A percentile compares a stretch with the other conserved stretches of the same genome.
Conservation (phyloP, 768 basidiomycete species). For the Rhodotorula sphaerocarpa region DNA sequence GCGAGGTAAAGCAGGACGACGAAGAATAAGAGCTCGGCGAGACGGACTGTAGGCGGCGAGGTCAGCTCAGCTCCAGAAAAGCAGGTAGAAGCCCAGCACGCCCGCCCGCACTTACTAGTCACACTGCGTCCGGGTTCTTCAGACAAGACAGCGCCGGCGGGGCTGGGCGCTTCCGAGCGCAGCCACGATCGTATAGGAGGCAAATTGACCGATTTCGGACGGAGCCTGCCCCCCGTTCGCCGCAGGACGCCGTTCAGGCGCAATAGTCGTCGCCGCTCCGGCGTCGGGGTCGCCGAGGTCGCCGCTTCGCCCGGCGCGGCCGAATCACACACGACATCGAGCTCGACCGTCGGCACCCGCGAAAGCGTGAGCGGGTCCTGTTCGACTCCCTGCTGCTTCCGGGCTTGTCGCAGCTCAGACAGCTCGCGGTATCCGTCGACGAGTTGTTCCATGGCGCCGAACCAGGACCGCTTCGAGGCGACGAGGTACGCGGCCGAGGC, state of each 20-base stretch:
- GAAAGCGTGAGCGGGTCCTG: neutral
- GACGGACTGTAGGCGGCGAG: neutral
- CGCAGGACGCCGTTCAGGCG: neutral
- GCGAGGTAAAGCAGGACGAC: constrained; percentile 10
- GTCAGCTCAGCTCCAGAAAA: neutral
- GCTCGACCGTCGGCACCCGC: constrained; percentile 16
- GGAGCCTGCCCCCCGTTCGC: neutral
- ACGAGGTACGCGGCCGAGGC: neutral
- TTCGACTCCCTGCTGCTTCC: neutral
- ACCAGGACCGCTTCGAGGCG: constrained; percentile 26
- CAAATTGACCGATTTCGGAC: neutral
- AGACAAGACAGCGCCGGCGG: no score
- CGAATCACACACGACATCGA: constrained; percentile 12
- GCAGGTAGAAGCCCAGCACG: neutral
- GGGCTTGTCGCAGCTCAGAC: neutral
- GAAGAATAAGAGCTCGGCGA: constrained; percentile 8
- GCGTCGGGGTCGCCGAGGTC: no score
- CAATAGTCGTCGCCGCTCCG: neutral
- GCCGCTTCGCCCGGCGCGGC: no score
- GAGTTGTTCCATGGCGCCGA: constrained; percentile 31
- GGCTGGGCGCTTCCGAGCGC: no score
- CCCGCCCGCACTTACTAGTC: no score
- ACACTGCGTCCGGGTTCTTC: no score
- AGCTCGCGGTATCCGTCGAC: constrained; percentile 32
- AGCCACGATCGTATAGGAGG: neutral